Base-by-base conservation (phyloP, 345 rosid genomes). In the Carallia brachiata region DNA sequence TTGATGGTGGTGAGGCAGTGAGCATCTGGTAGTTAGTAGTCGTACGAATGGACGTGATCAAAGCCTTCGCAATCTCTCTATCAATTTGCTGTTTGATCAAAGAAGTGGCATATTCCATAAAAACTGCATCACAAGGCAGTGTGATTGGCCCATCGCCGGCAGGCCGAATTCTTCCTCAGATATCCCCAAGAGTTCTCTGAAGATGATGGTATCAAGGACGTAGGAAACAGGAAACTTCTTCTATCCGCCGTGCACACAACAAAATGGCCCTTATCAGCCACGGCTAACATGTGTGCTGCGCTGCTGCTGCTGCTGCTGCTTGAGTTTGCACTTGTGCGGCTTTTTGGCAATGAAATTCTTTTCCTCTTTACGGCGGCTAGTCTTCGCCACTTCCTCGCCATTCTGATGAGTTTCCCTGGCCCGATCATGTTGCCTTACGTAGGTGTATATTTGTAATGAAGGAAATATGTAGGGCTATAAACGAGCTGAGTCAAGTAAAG, bases 341-440 rank as follows among this genome's bases (percentile, higher is more conserved):
- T 17, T 59, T 44, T 50, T 12, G 72, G 77, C 0, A 63, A 72
- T 13, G 74, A 37, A 55, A 76, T 74, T 65, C 75, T 82, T 68
- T 67, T 74, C 66, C 66, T 58, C 59, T 52, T 69, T 34, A 73
- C 32, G 19, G 68, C 77, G 39, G 79, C 77, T 5, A 62, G 18
- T 19, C 65, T 78, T 65, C 65, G 73, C 84, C 84, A 72, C 73
- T 78, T 83, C 75, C 80, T 83, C 48, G 83, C 77, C 61, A 76
- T 53, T 48, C 63, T 65, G 47, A 57, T 57, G 27, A 83, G 78
- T 67, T 70, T 76, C 77, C 74, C 80, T 18, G 77, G 48, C 55
- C 56, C 70, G 61, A 76, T 71, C 81, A 77, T 71, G 17, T 10
- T 63, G 52, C 9, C 56, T 50, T 31, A 7, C 17, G 37, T 50